These are phyloP conservation scores for Lactifluus echinatus DNA, from an alignment of 768 basidiomycete species.

Conservation along the genomic window DNA sequence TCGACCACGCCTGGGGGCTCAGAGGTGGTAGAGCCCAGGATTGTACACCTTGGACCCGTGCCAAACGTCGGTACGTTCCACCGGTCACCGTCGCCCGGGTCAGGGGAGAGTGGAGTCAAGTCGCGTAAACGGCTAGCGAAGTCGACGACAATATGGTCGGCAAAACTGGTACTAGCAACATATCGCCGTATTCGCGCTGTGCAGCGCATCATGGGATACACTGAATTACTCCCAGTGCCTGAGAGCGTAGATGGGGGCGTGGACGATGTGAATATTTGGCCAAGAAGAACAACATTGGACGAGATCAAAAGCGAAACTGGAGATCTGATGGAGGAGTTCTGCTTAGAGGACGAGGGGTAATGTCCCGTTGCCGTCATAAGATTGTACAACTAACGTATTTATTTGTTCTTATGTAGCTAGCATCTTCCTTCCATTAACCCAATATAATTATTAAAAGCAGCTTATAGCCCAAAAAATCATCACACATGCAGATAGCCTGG, in stretches of 20 bases:
- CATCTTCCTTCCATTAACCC: neutral
- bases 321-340: slow-evolving; percentile 18
- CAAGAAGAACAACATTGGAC: slow-evolving; percentile 23
- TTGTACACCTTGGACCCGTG: slow-evolving; percentile 54
- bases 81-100: slow-evolving; percentile 6
- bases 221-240: slow-evolving; percentile 43
- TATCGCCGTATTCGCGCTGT: slow-evolving; percentile 54
- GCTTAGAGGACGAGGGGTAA: neutral
- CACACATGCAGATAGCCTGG: neutral
- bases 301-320: slow-evolving; percentile 21
- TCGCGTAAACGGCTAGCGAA: slow-evolving; percentile 9
- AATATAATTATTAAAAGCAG: neutral
- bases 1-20: slow-evolving; percentile 28
- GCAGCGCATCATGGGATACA: slow-evolving; percentile 58
- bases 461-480: neutral
- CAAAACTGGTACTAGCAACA: slow-evolving; percentile 45
- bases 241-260: slow-evolving; percentile 25
- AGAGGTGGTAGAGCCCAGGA: slow-evolving; percentile 35
- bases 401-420: neutral
- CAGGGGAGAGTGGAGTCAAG: slow-evolving; percentile 1
- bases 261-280: slow-evolving; percentile 25
- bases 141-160: slow-evolving; percentile 34
- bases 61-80: slow-evolving; percentile 26
- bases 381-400: neutral
- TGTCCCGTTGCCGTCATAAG: neutral